These are phyloP conservation scores for Oryza brachyantha DNA, from an alignment of 176 grass and related monocot species.

Conservation along the genomic window DNA sequence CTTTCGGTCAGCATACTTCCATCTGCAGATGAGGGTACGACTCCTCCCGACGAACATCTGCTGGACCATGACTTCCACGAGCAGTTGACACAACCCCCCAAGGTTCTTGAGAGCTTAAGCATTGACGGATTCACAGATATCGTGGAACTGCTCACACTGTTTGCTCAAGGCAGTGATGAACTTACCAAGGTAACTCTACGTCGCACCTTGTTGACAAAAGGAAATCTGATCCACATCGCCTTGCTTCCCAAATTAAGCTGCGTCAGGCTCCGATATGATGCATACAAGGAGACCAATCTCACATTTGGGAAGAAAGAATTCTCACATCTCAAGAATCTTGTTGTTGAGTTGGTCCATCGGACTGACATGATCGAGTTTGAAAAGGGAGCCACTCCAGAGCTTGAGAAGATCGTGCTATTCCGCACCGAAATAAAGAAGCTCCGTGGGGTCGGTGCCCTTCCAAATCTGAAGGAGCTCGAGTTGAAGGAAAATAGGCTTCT, in stretches of 20 bases:
- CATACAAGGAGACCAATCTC: not conserved
- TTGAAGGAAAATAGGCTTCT: too few relatives aligned
- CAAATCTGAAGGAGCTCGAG: too few relatives aligned
- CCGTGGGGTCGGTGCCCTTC: too few relatives aligned
- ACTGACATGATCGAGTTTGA: not conserved
- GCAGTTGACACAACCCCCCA: not conserved
- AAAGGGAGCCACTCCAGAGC: too few relatives aligned
- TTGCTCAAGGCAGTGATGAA: not conserved
- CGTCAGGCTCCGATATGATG: too few relatives aligned
- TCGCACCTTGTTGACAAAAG: not conserved
- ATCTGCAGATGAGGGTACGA: too few relatives aligned
- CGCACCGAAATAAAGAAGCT: too few relatives aligned
- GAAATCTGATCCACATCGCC: not conserved
- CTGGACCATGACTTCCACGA: not conserved
- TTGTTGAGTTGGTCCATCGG: not conserved
- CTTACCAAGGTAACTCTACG: conserved; percentile 1
- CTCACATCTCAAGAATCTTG: not conserved
- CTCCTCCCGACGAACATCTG: too few relatives aligned
- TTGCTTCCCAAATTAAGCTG: not conserved
- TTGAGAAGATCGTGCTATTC: not conserved
- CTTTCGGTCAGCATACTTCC: not conserved
- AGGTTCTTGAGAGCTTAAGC: not conserved
- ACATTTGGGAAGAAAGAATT: not conserved
- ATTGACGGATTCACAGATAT: not conserved
- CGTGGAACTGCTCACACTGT: not conserved